Evolutionary conservation across 2,329 filamentous ascomycete genomes (phyloP), one percentile per base, ranked within the genome.

Genomic region (Chlorencoelia australis): DNA sequence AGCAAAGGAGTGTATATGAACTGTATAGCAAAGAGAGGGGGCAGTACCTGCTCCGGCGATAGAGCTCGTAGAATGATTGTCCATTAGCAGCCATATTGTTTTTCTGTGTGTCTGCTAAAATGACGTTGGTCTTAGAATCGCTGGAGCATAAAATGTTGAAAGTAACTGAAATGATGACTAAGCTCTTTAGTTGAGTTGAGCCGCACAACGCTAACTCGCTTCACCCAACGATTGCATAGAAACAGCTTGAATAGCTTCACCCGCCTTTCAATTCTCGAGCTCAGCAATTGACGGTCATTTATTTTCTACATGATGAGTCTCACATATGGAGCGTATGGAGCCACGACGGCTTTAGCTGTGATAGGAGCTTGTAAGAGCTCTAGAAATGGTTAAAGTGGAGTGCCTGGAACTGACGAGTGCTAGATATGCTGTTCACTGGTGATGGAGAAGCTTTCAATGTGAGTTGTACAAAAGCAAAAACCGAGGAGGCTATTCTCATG

Each of bases 351-450:
- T 56, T 66, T 88, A 53, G 66, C 72, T 40, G 69, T 91, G 42
- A 76, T 88, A 53, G 84, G 81, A 70, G 68, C 77, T 61, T 91
- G 85, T 93, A 74, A 62, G 84, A 66, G 37, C 43, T 80, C 66
- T 29, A 42, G 28, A 40, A 16, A 26, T 11, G 28, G 14, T n/a
- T 24, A 26, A 27, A 25, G 29, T 40, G 25, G 25, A 33, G 38
- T 37, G 38, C 21, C 31, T 27, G 27, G 31, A 35, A 45, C 51
- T 58, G 38, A 58, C 40, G 13, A 26, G 49, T 50, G 40, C 47
- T 62, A 98, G 91, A 98, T 66, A 93, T 98, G 86, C 85, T 98
- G 60, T 95, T 98, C 60, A 93, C 91, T 57, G 87, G 86, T 58
- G 87, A 84, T 61, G 91, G 93, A 59, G 89, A 98, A 71, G 71